A percentile compares a stretch with the other conserved stretches of the same genome.
Evolutionary conservation across 2,329 filamentous ascomycete species (phyloP).

Genomic region (Pestalotiopsis sp.): DNA sequence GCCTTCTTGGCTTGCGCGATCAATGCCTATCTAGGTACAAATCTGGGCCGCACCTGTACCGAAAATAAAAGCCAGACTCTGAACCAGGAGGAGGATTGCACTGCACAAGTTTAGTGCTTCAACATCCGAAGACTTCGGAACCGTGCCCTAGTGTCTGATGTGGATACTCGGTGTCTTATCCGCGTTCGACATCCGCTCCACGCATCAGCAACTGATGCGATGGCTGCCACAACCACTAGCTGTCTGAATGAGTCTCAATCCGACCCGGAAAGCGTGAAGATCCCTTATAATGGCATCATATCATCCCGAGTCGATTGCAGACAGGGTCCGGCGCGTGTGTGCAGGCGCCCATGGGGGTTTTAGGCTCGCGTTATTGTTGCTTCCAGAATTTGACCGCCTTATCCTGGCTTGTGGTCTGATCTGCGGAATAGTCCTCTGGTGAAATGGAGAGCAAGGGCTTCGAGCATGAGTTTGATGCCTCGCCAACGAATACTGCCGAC

Average conservation of each 20-base stretch:
- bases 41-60: too few relatives aligned
- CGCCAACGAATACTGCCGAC: not conserved
- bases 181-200: not conserved
- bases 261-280: not conserved
- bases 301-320: not conserved
- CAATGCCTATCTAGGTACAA: too few relatives aligned
- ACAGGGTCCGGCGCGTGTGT: not conserved
- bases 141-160: not conserved
- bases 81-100: too few relatives aligned
- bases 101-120: not conserved
- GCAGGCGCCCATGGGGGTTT: not conserved
- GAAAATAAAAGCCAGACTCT: too few relatives aligned
- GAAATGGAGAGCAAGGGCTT: not conserved
- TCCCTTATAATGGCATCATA: not conserved
- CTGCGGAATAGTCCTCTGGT: not conserved
- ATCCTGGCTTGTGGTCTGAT: not conserved
- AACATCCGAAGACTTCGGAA: not conserved
- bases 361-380: not conserved
- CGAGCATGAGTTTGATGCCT: not conserved
- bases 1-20: too few relatives aligned
- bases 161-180: not conserved
- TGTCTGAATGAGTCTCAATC: not conserved
- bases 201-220: not conserved
- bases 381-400: not conserved
- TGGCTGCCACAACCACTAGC: not conserved